phyloP scores from a whole-genome alignment of 345 rosid species.

The Melaleuca quinquenervia region DNA sequence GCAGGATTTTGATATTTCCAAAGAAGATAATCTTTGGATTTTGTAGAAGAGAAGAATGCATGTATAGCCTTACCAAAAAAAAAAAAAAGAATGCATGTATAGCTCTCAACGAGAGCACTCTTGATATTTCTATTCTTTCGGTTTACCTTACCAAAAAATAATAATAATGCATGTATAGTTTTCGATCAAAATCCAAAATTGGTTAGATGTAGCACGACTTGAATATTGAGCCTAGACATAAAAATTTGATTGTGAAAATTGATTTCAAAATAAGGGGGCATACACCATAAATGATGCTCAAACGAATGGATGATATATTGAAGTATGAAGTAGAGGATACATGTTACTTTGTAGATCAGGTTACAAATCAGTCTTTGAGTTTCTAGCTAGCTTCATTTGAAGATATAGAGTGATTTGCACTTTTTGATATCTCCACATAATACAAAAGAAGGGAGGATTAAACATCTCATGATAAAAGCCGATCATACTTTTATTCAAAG shows the following conservation, averaged over 20 bases:
- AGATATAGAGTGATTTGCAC: neutral
- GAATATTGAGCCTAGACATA: neutral
- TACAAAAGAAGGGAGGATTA: neutral
- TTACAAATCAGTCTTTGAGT: neutral
- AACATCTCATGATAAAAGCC: neutral
- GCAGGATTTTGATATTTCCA: neutral
- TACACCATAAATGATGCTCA: neutral
- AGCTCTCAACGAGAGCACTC: too few species aligned
- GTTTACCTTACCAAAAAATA: too few species aligned
- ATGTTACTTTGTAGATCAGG: neutral
- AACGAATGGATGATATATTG: neutral
- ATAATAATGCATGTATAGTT: neutral
- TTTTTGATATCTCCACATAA: neutral
- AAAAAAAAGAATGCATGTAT: too few species aligned
- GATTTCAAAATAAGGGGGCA: accelerated
- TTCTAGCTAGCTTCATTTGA: neutral
- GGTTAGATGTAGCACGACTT: neutral
- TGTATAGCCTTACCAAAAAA: too few species aligned
- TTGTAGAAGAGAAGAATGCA: neutral
- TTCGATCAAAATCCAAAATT: neutral
- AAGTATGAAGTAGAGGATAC: neutral
- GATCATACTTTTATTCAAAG: neutral
- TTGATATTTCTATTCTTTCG: too few species aligned
- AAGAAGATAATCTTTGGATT: neutral
- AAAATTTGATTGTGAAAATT: neutral